Percentiles rank a stretch among this genome's conserved stretches.
Conservation (phyloP, 331 rosid genomes). For the Quercus lobata region DNA sequence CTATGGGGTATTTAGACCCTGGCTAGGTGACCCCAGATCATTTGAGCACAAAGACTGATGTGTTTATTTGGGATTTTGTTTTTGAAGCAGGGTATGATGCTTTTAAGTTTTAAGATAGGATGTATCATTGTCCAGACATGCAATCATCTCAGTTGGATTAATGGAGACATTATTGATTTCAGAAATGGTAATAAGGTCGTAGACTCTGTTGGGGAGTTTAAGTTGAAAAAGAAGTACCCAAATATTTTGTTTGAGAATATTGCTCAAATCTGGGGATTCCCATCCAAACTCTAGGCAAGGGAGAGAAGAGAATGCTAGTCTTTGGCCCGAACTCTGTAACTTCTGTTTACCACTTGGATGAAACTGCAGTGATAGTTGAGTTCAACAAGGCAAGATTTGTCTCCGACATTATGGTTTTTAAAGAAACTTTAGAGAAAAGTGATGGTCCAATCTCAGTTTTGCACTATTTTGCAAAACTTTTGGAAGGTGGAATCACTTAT, state of each 20-base stretch:
- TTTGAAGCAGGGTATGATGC: slow-evolving; percentile 97
- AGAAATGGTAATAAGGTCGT: slow-evolving; percentile 47
- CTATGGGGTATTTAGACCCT: slow-evolving; percentile 94
- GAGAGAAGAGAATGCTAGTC: slow-evolving; percentile 53
- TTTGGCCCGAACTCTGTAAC: slow-evolving; percentile 53
- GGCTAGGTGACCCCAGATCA: slow-evolving; percentile 88
- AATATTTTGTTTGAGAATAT: slow-evolving; percentile 55
- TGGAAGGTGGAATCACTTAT: slow-evolving; percentile 63
- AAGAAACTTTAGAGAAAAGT: slow-evolving; percentile 55
- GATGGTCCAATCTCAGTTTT: slow-evolving; percentile 55
- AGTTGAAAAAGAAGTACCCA: slow-evolving; percentile 32
- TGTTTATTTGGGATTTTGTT: slow-evolving; percentile 92
- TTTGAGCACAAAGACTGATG: slow-evolving; percentile 89
- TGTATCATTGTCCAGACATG: slow-evolving; percentile 84
- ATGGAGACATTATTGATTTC: slow-evolving; percentile 72
- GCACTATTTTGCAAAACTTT: slow-evolving; percentile 63
- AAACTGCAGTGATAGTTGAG: slow-evolving; percentile 67
- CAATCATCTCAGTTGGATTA: slow-evolving; percentile 70
- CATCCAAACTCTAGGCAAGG: slow-evolving; percentile 52
- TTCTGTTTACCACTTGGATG: slow-evolving; percentile 70
- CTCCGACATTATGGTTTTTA: slow-evolving; percentile 56
- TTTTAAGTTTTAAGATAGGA: slow-evolving; percentile 71
- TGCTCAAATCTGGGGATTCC: slow-evolving; percentile 75
- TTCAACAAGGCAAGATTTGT: slow-evolving; percentile 53
- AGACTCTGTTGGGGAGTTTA: slow-evolving; percentile 24